Evolutionary conservation across 352 stramenopile species (phyloP), one percentile per base, ranked within the genome.

Genomic region (Phytophthora uliginosa): DNA sequence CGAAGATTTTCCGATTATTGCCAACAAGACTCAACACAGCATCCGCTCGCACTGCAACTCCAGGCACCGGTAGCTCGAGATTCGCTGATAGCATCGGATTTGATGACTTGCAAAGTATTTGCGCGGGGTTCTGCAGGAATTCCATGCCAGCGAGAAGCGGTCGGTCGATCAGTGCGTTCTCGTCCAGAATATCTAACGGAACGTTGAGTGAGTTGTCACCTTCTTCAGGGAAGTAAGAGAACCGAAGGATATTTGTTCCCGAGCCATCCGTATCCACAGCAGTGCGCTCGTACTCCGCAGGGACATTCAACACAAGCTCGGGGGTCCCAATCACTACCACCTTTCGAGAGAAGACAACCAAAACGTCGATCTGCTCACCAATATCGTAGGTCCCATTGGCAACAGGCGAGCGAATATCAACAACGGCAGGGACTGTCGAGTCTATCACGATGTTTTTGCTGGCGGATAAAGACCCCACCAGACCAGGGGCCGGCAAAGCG

Each of bases 341-440:
- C 1, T 26, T 40, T 28, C 72, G 78, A 1, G 86, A 93, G 53
- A 95, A 95, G 2, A 77, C 57, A 8, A 95, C 47, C 15, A 87
- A 52, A 12, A 94, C 58, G 9, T 81, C 69, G 18, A 95, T 85
- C 3, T 59, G 45, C 20, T 94, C 76, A 0, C 80, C 86, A 3
- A 92, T 47, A 33, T 92, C 86, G 61, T 93, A 95, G 0, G 88
- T 92, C 4, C 88, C 86, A 52, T 93, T 77, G 2, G 58, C 34
- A 0, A 76, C 73, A 1, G 69, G 42, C 0, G 84, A 85, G 12
- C 62, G 76, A 33, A 93, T 71, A 26, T 78, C 73, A 10, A 85
- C 65, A 22, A 95, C 79, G 24, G 55, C 67, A 18, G 88, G 86
- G 3, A 66, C 66, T 4, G 73, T 74, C 2, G 86, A 92, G 34